Conservation (phyloP, 192 early-diverging fungal species). For the Coemansia aciculifera region DNA sequence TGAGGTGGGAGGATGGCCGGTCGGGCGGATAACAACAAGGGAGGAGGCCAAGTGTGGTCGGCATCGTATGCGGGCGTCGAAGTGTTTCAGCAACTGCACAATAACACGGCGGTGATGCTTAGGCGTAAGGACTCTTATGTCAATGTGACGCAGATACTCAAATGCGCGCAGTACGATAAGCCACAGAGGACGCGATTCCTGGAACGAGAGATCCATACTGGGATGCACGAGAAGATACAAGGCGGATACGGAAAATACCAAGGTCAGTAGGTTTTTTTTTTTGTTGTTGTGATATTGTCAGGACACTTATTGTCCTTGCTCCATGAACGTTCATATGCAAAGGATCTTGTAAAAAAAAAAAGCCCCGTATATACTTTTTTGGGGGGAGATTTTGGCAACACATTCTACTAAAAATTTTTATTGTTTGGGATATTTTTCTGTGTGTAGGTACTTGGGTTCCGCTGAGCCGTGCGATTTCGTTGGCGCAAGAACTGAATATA, state of each 20-base stretch:
- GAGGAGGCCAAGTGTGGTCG: constrained; percentile 46
- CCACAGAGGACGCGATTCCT: constrained; percentile 83
- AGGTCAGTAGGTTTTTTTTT: constrained; percentile 51
- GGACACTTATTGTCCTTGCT: background rate
- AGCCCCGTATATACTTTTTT: constrained; percentile 4
- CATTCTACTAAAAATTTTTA: constrained; percentile 3
- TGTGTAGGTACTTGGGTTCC: constrained; percentile 57
- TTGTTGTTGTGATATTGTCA: background rate
- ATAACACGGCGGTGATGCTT: constrained; percentile 77
- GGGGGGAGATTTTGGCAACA: background rate
- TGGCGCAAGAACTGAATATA: constrained; percentile 41
- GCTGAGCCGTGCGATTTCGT: constrained; percentile 36
- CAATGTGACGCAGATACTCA: constrained; percentile 93
- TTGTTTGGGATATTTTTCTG: background rate
- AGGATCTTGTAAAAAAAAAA: background rate
- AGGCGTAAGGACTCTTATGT: constrained; percentile 76
- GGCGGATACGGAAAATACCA: constrained; percentile 96
- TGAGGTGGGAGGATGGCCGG: background rate
- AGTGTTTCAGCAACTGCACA: constrained; percentile 77
- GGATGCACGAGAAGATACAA: constrained; percentile 90
- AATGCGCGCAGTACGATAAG: constrained; percentile 86
- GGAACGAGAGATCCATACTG: constrained; percentile 78
- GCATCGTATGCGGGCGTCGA: constrained; percentile 64
- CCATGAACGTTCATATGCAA: constrained; percentile 2
- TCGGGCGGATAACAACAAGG: constrained; percentile 2